Evolutionary conservation across 139 green algal species (phyloP).

Genomic region (Chlamydomonas incerta): DNA sequence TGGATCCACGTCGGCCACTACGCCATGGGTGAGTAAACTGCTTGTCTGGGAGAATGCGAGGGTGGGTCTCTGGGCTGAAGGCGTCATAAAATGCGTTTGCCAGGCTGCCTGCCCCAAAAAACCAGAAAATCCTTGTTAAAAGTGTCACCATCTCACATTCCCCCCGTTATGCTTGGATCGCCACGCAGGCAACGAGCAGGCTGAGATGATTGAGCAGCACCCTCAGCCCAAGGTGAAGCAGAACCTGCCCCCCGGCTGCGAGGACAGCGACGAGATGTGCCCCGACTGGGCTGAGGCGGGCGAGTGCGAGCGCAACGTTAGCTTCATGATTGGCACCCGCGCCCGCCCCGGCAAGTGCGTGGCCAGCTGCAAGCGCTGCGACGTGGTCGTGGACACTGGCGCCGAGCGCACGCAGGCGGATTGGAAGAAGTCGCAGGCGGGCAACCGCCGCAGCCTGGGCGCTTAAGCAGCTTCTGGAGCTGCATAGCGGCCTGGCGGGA

Average conservation of each 20-base stretch:
- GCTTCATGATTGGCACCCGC: slow-evolving; percentile 55
- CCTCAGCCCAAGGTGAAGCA: slow-evolving; percentile 36
- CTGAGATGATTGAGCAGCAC: slow-evolving; percentile 46
- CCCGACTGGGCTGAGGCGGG: slow-evolving; percentile 38
- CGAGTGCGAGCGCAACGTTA: slow-evolving; percentile 53
- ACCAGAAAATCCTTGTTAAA: too few relatives aligned
- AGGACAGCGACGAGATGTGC: slow-evolving; percentile 44
- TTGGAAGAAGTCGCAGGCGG: slow-evolving; percentile 12
- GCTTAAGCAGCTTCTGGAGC: background rate
- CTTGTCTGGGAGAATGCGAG: too few relatives aligned
- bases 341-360: slow-evolving; percentile 53
- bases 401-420: slow-evolving; percentile 38
- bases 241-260: slow-evolving; percentile 27
- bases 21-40: background rate
- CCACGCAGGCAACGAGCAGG: background rate
- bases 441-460: slow-evolving; percentile 25
- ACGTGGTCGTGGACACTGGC: slow-evolving; percentile 45
- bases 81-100: background rate
- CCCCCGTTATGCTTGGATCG: too few relatives aligned
- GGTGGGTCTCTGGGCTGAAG: background rate
- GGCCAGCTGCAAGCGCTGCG: slow-evolving; percentile 50
- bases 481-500: too few relatives aligned
- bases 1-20: slow-evolving; percentile 69
- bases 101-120: too few relatives aligned
- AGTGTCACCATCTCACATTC: too few relatives aligned